Percentiles rank a stretch among this genome's conserved stretches.
These are phyloP conservation scores for Bryoerythrophyllum caledonicum DNA, from an alignment of 225 moss, liverwort and hornwort species.

Conservation along the genomic window DNA sequence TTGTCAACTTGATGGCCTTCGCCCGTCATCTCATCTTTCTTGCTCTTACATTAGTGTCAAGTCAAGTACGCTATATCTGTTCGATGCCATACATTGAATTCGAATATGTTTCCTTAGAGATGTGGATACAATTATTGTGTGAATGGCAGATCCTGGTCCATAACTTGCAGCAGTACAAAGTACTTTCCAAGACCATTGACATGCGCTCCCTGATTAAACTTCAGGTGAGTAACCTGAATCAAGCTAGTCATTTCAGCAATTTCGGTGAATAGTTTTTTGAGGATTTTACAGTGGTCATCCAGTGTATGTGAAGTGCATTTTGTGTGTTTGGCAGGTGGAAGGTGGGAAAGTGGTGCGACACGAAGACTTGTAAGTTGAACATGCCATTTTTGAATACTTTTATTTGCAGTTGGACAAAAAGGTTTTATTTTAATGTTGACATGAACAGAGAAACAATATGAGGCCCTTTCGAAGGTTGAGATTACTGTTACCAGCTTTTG, in stretches of 20 bases:
- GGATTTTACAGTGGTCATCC: too few relatives aligned
- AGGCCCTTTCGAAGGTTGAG: background rate
- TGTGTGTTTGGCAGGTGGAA: conserved; percentile 53
- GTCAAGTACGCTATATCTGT: too few relatives aligned
- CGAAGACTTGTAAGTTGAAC: conserved; percentile 76
- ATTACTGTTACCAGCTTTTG: too few relatives aligned
- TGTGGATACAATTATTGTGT: background rate
- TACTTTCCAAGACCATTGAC: conserved; percentile 65
- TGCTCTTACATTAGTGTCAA: too few relatives aligned
- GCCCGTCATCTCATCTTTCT: too few relatives aligned
- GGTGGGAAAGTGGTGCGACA: conserved; percentile 83
- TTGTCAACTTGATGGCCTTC: too few relatives aligned
- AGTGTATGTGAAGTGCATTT: background rate
- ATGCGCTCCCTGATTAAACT: conserved; percentile 88
- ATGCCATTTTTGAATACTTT: background rate
- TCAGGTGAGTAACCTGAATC: conserved; percentile 37
- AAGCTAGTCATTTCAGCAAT: background rate
- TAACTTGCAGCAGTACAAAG: conserved; percentile 79
- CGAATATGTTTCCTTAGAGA: background rate
- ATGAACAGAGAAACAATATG: background rate
- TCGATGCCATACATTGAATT: too few relatives aligned
- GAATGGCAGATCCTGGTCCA: conserved; percentile 68
- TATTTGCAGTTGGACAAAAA: background rate
- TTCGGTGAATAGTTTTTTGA: too few relatives aligned
- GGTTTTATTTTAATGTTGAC: background rate